phyloP scores from a whole-genome alignment of 108 stramenopile species.

The Nitzschia sp. region DNA sequence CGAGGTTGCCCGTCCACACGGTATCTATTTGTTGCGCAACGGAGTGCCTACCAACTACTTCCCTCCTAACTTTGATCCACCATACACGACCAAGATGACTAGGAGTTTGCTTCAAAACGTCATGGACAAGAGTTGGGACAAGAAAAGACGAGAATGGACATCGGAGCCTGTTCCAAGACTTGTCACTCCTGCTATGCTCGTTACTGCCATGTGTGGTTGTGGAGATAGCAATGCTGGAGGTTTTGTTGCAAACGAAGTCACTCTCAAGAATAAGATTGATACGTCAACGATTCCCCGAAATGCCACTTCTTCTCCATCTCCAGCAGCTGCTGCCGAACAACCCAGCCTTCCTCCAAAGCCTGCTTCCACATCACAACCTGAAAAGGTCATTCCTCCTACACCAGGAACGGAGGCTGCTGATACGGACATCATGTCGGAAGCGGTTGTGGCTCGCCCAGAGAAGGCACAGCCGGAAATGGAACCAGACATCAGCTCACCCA shows the following conservation, averaged over 20 bases:
- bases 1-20: slow-evolving; percentile 78
- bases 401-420: slow-evolving; percentile 19
- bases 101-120: slow-evolving; percentile 74
- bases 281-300: slow-evolving; percentile 23
- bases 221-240: slow-evolving; percentile 46
- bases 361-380: background rate
- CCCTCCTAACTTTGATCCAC: slow-evolving; percentile 85
- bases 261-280: slow-evolving; percentile 27
- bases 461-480: background rate
- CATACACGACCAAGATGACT: slow-evolving; percentile 87
- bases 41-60: slow-evolving; percentile 88
- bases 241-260: slow-evolving; percentile 50
- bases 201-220: slow-evolving; percentile 72
- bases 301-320: background rate
- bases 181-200: slow-evolving; percentile 59
- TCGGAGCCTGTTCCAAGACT: slow-evolving; percentile 63
- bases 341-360: background rate
- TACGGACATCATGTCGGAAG: slow-evolving; percentile 16
- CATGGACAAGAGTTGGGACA: slow-evolving; percentile 80
- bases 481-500: background rate
- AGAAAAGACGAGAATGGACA: slow-evolving; percentile 77
- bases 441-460: background rate
- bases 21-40: slow-evolving; percentile 79
- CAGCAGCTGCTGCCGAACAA: background rate
- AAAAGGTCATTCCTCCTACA: slow-evolving; percentile 6